Conservation (phyloP, 176 grass and related monocot genomes). For the Alloteropsis semialata region DNA sequence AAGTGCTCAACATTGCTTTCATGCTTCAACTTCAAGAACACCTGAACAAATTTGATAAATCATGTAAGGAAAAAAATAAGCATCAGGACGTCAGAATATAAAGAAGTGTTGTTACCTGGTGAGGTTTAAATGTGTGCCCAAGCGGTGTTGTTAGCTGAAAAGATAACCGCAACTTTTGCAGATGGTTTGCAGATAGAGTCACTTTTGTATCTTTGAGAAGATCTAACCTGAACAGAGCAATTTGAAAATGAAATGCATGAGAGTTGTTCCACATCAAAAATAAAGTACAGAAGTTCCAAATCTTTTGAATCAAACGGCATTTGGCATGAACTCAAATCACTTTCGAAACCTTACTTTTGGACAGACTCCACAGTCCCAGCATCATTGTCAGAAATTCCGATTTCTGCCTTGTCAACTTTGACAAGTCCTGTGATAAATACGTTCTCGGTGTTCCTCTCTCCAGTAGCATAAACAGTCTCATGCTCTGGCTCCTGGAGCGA, state of each 20-base stretch:
- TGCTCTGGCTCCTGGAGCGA: conserved; percentile 65
- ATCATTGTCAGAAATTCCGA: conserved; percentile 78
- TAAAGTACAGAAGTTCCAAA: background rate
- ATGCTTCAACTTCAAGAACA: conserved; percentile 89
- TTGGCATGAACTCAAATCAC: background rate
- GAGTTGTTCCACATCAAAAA: background rate
- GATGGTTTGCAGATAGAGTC: conserved; percentile 80
- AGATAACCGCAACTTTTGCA: conserved; percentile 79
- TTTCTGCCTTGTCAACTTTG: conserved; percentile 85
- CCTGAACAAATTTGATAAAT: conserved; percentile 47
- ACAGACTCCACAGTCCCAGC: conserved; percentile 51
- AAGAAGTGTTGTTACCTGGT: conserved; percentile 62
- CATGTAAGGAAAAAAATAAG: conserved; percentile 21
- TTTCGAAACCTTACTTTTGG: conserved; percentile 64
- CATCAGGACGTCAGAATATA: background rate
- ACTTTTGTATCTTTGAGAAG: conserved; percentile 54
- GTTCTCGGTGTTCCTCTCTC: conserved; percentile 46
- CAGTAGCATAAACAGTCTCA: conserved; percentile 67
- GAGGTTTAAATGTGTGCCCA: conserved; percentile 79
- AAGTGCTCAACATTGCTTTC: conserved; percentile 92
- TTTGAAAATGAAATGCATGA: conserved; percentile 15
- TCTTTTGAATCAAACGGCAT: background rate
- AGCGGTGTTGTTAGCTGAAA: conserved; percentile 77
- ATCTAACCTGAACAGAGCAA: conserved; percentile 71
- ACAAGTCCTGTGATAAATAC: conserved; percentile 70